These are phyloP conservation scores for Penicillium sp. DNA, from an alignment of 2,329 filamentous ascomycete species.

Conservation along the genomic window DNA sequence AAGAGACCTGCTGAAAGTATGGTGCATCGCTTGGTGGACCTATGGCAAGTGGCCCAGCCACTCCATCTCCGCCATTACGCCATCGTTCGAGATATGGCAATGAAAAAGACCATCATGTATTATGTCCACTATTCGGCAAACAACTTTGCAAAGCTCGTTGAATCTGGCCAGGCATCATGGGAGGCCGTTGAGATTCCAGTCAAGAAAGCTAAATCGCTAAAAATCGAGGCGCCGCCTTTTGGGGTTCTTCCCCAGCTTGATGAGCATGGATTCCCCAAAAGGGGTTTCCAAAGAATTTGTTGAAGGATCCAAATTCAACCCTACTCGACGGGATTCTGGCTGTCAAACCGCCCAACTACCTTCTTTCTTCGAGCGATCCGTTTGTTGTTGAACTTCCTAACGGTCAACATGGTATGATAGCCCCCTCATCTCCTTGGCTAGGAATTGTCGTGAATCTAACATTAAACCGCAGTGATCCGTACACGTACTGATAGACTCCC, in stretches of 20 bases:
- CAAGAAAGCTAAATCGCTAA: conserved; percentile 31
- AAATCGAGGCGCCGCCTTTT: conserved; percentile 28
- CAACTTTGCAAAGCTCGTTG: conserved; percentile 55
- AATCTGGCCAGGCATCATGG: conserved; percentile 51
- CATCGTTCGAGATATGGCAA: conserved; percentile 54
- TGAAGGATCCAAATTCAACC: conserved; percentile 43
- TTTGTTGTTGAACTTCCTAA: conserved; percentile 27
- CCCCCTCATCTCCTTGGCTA: background rate
- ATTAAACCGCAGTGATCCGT: conserved; percentile 7
- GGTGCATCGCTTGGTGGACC: conserved; percentile 53
- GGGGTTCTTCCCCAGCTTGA: conserved; percentile 41
- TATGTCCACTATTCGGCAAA: conserved; percentile 56
- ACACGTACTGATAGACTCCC: conserved; percentile 8
- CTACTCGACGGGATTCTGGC: conserved; percentile 41
- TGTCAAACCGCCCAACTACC: conserved; percentile 35
- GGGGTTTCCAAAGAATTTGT: conserved; percentile 32
- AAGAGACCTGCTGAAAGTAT: conserved; percentile 55
- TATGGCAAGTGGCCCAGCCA: conserved; percentile 60
- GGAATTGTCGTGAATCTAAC: conserved; percentile 5
- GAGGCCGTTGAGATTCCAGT: conserved; percentile 48
- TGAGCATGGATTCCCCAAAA: conserved; percentile 49
- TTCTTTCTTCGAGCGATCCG: conserved; percentile 36
- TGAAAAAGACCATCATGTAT: conserved; percentile 48
- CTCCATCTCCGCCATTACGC: conserved; percentile 56
- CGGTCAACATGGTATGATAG: conserved; percentile 32